phyloP scores from a whole-genome alignment of 495 filamentous ascomycete genomes.

The Bombardia bombarda region DNA sequence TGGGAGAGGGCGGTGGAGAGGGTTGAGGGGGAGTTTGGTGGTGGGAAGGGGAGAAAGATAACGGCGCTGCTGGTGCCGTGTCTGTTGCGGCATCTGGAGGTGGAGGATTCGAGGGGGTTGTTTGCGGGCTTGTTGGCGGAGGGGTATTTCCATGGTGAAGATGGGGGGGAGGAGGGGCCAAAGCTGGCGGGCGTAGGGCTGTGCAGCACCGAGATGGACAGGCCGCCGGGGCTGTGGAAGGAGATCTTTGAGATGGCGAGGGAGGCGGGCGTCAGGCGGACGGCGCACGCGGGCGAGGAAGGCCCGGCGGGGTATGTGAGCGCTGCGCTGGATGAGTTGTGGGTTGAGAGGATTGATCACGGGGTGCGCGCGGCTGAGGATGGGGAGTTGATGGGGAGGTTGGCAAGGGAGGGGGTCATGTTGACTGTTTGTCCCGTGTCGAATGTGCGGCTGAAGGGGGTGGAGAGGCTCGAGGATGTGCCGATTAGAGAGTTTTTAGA shows the following conservation, averaged over 20 bases:
- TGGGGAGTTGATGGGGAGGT: constrained; percentile 44
- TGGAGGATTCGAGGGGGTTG: constrained; percentile 38
- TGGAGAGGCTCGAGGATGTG: constrained; percentile 46
- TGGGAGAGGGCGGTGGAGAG: constrained; percentile 50
- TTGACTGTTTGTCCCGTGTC: constrained; percentile 67
- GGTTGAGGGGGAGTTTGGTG: constrained; percentile 54
- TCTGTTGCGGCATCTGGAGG: constrained; percentile 61
- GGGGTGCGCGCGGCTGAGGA: constrained; percentile 58
- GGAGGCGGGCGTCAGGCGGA: constrained; percentile 45
- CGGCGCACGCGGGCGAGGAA: constrained; percentile 71
- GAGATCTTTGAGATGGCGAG: constrained; percentile 49
- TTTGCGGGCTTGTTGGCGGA: constrained; percentile 42
- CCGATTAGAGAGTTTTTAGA: constrained; percentile 60
- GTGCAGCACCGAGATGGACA: constrained; percentile 55
- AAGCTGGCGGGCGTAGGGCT: constrained; percentile 57
- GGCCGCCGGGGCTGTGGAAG: constrained; percentile 57
- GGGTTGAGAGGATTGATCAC: constrained; percentile 61
- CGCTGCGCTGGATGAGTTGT: constrained; percentile 51
- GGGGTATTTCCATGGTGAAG: constrained; percentile 35
- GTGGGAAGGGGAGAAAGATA: too few species aligned
- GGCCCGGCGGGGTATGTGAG: constrained; percentile 59
- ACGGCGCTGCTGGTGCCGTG: constrained; percentile 58
- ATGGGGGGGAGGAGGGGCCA: constrained; percentile 19
- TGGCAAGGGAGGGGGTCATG: constrained; percentile 49
- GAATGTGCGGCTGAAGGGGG: constrained; percentile 59